These are phyloP conservation scores for Aspergillus novoparasiticus DNA, from an alignment of 2,329 filamentous ascomycete genomes.

Conservation along the genomic window DNA sequence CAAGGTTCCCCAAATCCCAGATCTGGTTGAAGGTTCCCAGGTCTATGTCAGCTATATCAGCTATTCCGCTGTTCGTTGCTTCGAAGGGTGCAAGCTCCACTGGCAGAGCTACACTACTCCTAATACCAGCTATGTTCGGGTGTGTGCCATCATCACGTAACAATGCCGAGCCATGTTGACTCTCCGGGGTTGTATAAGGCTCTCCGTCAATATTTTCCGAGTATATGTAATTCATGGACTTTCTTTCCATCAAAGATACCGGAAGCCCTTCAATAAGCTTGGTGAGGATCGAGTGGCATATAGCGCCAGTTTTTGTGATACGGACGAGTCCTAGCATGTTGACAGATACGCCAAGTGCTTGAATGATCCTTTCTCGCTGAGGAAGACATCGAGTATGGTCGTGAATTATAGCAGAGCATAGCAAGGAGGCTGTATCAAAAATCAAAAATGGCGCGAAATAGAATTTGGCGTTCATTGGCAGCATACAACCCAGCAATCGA, in stretches of 20 bases:
- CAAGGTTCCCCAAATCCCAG: constrained; percentile 32
- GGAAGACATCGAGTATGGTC: constrained; percentile 48
- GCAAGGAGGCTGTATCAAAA: constrained; percentile 55
- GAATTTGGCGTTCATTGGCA: constrained; percentile 52
- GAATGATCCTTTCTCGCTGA: constrained; percentile 44
- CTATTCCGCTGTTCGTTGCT: neutral
- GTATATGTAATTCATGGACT: neutral
- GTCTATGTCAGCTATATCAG: constrained; percentile 22
- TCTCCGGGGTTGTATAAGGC: constrained; percentile 5
- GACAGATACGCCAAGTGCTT: constrained; percentile 43
- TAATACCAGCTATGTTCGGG: neutral
- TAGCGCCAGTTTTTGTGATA: constrained; percentile 26
- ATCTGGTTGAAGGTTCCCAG: constrained; percentile 29
- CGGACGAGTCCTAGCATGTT: constrained; percentile 34
- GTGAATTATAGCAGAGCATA: constrained; percentile 57
- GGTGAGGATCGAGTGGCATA: constrained; percentile 26
- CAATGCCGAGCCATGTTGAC: neutral
- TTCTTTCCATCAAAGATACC: constrained; percentile 7
- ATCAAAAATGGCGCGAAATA: constrained; percentile 54
- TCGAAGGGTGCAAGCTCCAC: constrained; percentile 1
- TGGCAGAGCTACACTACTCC: neutral
- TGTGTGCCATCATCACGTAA: neutral
- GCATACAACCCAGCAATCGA: constrained; percentile 43
- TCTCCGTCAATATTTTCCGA: constrained; percentile 2
- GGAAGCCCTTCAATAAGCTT: constrained; percentile 24